These are phyloP conservation scores for Seminavis robusta DNA, from an alignment of 108 stramenopile species.

Conservation along the genomic window DNA sequence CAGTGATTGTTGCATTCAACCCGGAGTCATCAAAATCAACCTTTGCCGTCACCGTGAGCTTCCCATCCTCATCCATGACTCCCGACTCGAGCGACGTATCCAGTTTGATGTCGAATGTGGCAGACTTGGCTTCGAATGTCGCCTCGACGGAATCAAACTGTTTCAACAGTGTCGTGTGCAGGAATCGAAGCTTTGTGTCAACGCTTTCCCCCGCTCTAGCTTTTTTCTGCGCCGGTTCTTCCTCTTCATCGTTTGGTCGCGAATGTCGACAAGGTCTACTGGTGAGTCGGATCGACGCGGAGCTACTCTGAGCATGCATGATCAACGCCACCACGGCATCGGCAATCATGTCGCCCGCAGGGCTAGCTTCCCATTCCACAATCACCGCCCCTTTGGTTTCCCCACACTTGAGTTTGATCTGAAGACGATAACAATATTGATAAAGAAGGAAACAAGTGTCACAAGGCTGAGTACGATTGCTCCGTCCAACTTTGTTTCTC, in stretches of 20 bases:
- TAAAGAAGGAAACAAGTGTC: not conserved
- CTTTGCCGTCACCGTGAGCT: conserved; percentile 50
- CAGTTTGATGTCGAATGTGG: conserved; percentile 67
- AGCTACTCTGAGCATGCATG: conserved; percentile 88
- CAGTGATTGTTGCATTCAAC: conserved; percentile 59
- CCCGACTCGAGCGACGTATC: conserved; percentile 47
- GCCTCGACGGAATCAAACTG: conserved; percentile 80
- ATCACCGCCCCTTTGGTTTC: conserved; percentile 62
- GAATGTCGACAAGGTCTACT: conserved; percentile 81
- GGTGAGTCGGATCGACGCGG: conserved; percentile 83
- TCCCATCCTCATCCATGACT: conserved; percentile 30
- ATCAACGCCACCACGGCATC: conserved; percentile 89
- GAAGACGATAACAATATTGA: conserved; percentile 1
- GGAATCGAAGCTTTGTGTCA: conserved; percentile 45
- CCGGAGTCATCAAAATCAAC: conserved; percentile 56
- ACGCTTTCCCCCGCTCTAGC: conserved; percentile 5
- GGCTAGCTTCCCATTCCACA: conserved; percentile 88
- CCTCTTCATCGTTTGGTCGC: conserved; percentile 22
- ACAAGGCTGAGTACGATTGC: not conserved
- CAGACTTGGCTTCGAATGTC: conserved; percentile 68
- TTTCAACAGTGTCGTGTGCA: conserved; percentile 60
- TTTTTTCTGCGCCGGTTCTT: conserved; percentile 35
- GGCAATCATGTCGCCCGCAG: conserved; percentile 89
- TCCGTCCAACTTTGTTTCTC: not conserved
- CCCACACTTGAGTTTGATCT: conserved; percentile 59